These are phyloP conservation scores for Teunomyces kruisii DNA, from an alignment of 805 yeast genomes.

Conservation along the genomic window DNA sequence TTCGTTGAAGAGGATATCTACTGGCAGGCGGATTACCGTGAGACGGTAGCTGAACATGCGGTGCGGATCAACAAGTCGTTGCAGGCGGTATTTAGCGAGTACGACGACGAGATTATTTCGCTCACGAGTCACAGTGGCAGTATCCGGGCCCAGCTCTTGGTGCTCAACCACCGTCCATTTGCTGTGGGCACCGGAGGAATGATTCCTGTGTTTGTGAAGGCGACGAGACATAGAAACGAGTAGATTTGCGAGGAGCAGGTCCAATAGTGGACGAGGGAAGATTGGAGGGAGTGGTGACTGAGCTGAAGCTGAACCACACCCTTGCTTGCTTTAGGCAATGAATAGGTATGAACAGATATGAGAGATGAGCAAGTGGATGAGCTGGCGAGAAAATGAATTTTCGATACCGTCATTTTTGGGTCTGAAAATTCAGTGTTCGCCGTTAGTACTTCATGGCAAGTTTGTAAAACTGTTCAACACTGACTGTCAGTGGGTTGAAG, in stretches of 20 bases:
- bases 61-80: slow-evolving; percentile 33
- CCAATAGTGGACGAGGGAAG: too few species aligned
- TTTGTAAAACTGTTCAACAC: too few species aligned
- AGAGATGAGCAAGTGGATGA: too few species aligned
- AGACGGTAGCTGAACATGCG: slow-evolving; percentile 42
- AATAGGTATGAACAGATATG: too few species aligned
- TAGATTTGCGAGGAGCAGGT: background rate
- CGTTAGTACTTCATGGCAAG: too few species aligned
- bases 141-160: slow-evolving; percentile 48
- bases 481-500: too few species aligned
- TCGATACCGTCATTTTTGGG: too few species aligned
- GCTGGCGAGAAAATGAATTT: too few species aligned
- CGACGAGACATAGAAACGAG: slow-evolving; percentile 5
- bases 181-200: slow-evolving; percentile 55
- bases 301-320: too few species aligned
- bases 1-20: slow-evolving; percentile 47
- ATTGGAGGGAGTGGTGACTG: too few species aligned
- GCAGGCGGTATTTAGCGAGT: slow-evolving; percentile 32
- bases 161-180: slow-evolving; percentile 47
- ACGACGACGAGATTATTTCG: slow-evolving; percentile 28
- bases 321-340: too few species aligned
- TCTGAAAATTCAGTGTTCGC: too few species aligned
- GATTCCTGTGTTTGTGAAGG: slow-evolving; percentile 55
- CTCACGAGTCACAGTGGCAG: slow-evolving; percentile 55
- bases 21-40: slow-evolving; percentile 40